Conservation (phyloP, 257 asterid species). For the Gardenia jasminoides region DNA sequence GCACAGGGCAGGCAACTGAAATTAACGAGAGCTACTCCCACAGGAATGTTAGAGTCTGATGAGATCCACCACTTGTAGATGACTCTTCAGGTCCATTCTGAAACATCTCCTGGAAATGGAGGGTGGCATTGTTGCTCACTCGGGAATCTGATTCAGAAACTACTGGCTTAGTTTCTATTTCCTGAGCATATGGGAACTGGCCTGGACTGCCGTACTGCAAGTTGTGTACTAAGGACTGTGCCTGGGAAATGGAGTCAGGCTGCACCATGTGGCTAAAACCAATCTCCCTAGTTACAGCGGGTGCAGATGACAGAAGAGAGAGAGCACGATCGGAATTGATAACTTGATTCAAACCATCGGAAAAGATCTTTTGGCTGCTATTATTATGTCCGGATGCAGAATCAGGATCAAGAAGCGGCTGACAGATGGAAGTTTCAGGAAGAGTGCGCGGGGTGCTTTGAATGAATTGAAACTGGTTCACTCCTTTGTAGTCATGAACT, state of each 20-base stretch:
- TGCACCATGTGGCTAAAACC: constrained; percentile 44
- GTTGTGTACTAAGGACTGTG: constrained; percentile 37
- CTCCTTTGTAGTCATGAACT: constrained; percentile 32
- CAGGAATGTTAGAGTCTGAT: constrained; percentile 75
- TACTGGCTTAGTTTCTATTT: constrained; percentile 35
- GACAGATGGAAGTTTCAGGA: constrained; percentile 35
- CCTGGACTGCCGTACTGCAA: constrained; percentile 39
- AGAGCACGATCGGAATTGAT: constrained; percentile 75
- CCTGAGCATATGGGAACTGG: constrained; percentile 33
- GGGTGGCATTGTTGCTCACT: constrained; percentile 32
- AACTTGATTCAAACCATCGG: constrained; percentile 44
- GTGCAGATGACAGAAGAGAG: constrained; percentile 98
- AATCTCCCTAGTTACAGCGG: constrained; percentile 51
- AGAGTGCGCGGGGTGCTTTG: constrained; percentile 30
- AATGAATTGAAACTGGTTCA: constrained; percentile 43
- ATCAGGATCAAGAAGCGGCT: constrained; percentile 37
- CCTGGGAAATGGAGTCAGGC: constrained; percentile 33
- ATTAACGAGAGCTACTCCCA: constrained; percentile 57
- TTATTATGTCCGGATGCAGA: constrained; percentile 22
- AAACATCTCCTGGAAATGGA: constrained; percentile 52
- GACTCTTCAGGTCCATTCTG: constrained; percentile 50
- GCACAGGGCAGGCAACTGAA: not conserved
- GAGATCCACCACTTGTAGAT: constrained; percentile 55
- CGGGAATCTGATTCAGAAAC: constrained; percentile 35
- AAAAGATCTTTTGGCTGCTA: constrained; percentile 34